Conservation (phyloP, 768 basidiomycete species). For the Termitomyces sp. region DNA sequence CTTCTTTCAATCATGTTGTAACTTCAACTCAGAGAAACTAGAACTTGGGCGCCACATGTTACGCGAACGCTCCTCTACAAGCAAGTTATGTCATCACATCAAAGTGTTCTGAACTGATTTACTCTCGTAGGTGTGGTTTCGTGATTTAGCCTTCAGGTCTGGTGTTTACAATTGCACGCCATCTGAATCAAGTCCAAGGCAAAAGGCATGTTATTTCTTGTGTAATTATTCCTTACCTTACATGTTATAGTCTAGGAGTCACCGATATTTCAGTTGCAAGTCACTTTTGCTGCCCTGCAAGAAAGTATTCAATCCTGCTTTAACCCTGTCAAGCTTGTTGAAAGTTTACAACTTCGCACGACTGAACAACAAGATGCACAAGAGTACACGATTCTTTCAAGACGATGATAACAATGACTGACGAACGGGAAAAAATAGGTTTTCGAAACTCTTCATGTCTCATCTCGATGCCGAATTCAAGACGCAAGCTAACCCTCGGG, state of each 20-base stretch:
- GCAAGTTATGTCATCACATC: constrained; percentile 27
- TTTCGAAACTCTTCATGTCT: constrained; percentile 92
- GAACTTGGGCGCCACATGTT: constrained; percentile 97
- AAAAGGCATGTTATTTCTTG: constrained; percentile 23
- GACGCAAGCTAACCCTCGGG: constrained; percentile 60
- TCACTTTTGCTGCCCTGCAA: constrained; percentile 83
- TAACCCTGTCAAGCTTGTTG: constrained; percentile 81
- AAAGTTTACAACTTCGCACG: constrained; percentile 74
- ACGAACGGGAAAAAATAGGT: constrained; percentile 37
- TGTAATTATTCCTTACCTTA: not conserved
- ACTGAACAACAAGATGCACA: constrained; percentile 96
- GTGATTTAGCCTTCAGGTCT: constrained; percentile 72
- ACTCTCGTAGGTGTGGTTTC: constrained; percentile 79
- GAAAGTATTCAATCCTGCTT: constrained; percentile 62
- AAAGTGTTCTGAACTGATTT: constrained; percentile 1
- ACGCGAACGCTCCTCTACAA: constrained; percentile 93
- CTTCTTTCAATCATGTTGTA: not conserved
- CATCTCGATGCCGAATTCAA: constrained; percentile 84
- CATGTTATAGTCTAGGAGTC: constrained; percentile 45
- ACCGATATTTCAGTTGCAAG: constrained; percentile 73
- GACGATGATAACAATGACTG: not conserved
- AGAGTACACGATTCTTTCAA: constrained; percentile 50
- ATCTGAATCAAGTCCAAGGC: constrained; percentile 37
- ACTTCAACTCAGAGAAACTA: constrained; percentile 20
- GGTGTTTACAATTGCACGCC: constrained; percentile 79